Evolutionary conservation across 805 yeast species (phyloP), one percentile per base, ranked within the genome.

Genomic region (Clavispora fructus): DNA sequence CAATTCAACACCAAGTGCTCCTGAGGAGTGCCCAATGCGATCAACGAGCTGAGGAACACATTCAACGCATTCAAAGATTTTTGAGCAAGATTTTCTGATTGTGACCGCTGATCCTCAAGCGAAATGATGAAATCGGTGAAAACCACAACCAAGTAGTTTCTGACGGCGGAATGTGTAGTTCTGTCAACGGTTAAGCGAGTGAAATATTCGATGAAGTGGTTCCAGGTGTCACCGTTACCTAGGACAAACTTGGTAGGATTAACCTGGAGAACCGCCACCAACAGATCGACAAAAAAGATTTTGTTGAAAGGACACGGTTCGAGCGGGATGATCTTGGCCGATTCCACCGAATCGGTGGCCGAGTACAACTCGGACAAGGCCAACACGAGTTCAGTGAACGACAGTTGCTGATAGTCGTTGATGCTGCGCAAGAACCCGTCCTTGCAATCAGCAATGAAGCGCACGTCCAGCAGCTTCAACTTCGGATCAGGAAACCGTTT

Each of bases 371-470:
- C 58, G 10, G 77, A 69, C 33, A 84, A 54, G 0, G 83, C 73
- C 1, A 60, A 53, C 1, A 83, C 45, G 17, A 90, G 60, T 7
- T 69, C 71, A 6, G 58, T 44, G 47, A 82, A 80, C 1, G 89
- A 75, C 0, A 63, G 61, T 2, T 68, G 64, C 1, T 82, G 74
- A 48, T 82, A 86, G 7, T 74, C 74, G 12, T 65, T 64, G 1
- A 92, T 74, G 43, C 85, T 80, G 27, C 83, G 90, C 46, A 77
- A 64, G 28, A 91, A 68, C 49, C 82, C 85, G n/a, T 65, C 63
- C 14, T 82, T 63, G 1, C 91, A 78, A 6, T 59, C 63, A 40
- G 80, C 84, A 31, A 89, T 73, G 0, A 77, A 68, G 35, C 69
- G 56, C 14, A 76, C 46, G 52, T 85, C 90, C 40, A 62, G 66